These are phyloP conservation scores for Corinectria fuckeliana DNA, from an alignment of 2,329 filamentous ascomycete species.

Conservation along the genomic window DNA sequence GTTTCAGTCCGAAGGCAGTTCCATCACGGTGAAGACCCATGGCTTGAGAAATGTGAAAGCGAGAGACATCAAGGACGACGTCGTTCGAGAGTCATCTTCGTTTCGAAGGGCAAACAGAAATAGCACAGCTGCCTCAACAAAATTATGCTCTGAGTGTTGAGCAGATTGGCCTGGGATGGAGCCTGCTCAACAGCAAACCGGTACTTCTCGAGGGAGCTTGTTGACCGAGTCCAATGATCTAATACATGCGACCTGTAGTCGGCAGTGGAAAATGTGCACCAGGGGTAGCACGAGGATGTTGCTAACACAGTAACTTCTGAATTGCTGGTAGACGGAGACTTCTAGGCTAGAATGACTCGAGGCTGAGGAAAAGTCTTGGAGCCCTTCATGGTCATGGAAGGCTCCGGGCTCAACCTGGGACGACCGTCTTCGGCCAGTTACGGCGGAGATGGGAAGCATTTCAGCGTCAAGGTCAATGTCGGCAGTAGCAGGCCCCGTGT, in stretches of 20 bases:
- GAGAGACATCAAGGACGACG: slow-evolving; percentile 3
- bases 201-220: background rate
- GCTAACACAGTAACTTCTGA: background rate
- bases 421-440: too few relatives aligned
- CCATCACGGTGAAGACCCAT: slow-evolving; percentile 14
- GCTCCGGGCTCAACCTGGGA: too few relatives aligned
- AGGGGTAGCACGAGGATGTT: background rate
- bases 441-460: too few relatives aligned
- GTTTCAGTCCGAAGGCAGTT: background rate
- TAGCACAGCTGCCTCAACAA: background rate
- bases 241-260: too few relatives aligned
- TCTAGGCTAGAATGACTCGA: background rate
- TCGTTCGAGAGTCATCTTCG: background rate
- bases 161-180: slow-evolving; percentile 2
- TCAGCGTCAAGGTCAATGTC: too few relatives aligned
- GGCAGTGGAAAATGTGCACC: slow-evolving; percentile 2
- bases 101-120: slow-evolving; percentile 2
- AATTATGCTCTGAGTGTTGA: background rate
- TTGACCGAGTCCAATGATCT: too few relatives aligned
- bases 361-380: too few relatives aligned
- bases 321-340: background rate
- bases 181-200: slow-evolving; percentile 5
- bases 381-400: too few relatives aligned
- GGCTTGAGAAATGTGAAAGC: slow-evolving; percentile 2
- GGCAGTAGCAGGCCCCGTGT: too few relatives aligned